A percentile compares a stretch with the other conserved stretches of the same genome.
Conservation (phyloP, 192 early-diverging fungal species). For the Neocallimastix lanati region DNA sequence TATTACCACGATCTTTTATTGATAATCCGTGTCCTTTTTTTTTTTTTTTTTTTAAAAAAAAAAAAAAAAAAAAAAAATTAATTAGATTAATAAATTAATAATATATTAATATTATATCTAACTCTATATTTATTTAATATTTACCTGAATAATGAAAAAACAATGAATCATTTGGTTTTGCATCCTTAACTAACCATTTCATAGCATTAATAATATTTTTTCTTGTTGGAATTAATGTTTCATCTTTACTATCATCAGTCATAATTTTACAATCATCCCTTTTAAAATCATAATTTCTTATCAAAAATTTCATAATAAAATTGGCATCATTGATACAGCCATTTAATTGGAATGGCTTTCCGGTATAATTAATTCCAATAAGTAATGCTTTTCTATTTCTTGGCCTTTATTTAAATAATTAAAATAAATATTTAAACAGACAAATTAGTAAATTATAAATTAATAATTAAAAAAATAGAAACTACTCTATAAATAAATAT, state of each 20-base stretch:
- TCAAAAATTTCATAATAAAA: constrained; percentile 13
- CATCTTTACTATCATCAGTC: constrained; percentile 18
- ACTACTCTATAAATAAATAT: too few relatives aligned
- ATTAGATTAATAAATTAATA: too few relatives aligned
- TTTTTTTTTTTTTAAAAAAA: too few relatives aligned
- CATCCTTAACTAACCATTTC: constrained; percentile 24
- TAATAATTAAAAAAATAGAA: too few relatives aligned
- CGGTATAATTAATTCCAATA: constrained; percentile 17
- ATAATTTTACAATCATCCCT: constrained; percentile 11
- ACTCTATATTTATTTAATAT: too few relatives aligned
- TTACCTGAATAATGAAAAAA: constrained; percentile 10
- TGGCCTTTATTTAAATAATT: too few relatives aligned
- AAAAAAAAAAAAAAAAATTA: too few relatives aligned
- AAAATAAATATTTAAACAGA: too few relatives aligned
- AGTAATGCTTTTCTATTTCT: constrained; percentile 21
- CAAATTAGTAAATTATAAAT: too few relatives aligned
- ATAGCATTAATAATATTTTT: constrained; percentile 23
- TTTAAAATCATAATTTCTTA: constrained; percentile 3
- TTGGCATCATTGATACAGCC: constrained; percentile 11
- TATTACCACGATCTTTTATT: neutral
- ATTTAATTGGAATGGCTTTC: neutral
- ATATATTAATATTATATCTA: too few relatives aligned
- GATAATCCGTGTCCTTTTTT: neutral
- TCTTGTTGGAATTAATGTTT: constrained; percentile 15
- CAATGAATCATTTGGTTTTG: constrained; percentile 24